Conservation (phyloP, 257 asterid species). For the Solanum medicagineum region DNA sequence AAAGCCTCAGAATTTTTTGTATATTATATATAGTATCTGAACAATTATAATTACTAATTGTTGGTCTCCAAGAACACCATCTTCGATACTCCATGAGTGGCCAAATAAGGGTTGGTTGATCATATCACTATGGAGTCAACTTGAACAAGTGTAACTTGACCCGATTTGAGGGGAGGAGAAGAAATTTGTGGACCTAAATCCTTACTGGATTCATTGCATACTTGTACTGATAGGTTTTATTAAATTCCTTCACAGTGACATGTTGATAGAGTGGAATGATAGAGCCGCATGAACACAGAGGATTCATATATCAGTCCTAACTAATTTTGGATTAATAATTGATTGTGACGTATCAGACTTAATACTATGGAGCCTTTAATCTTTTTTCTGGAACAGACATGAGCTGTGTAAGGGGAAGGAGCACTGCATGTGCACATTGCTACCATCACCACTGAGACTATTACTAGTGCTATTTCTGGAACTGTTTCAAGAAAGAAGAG, state of each 20-base stretch:
- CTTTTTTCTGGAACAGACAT: not conserved
- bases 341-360: not conserved
- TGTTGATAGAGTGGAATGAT: not conserved
- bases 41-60: not conserved
- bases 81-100: not conserved
- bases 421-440: not conserved
- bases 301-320: not conserved
- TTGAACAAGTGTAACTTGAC: not conserved
- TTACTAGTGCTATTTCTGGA: not conserved
- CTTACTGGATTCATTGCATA: not conserved
- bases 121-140: not conserved
- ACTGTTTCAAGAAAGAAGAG: not conserved
- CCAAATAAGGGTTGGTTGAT: not conserved
- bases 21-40: not conserved
- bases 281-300: not conserved
- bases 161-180: not conserved
- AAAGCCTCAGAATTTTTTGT: not conserved
- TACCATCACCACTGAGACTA: not conserved
- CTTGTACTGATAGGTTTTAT: not conserved
- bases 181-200: not conserved
- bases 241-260: not conserved
- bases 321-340: not conserved
- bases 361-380: not conserved
- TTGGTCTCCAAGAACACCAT: not conserved
- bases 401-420: not conserved